These are phyloP conservation scores for Fusarium papillatum DNA, from an alignment of 2,329 filamentous ascomycete genomes.

Conservation along the genomic window DNA sequence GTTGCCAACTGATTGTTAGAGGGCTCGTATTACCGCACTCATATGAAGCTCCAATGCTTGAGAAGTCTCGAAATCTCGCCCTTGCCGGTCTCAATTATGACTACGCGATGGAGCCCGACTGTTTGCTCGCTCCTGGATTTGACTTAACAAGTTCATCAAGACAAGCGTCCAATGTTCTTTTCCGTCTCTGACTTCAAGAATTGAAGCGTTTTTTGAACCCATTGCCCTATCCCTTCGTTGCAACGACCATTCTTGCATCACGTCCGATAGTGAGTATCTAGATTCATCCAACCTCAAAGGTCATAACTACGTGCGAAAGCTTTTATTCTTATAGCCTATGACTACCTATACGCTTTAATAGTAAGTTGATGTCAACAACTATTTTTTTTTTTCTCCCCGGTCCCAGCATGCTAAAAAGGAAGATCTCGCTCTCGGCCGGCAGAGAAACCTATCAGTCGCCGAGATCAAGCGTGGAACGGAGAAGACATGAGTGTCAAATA, in stretches of 20 bases:
- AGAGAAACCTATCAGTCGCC: too few species aligned
- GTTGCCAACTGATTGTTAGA: neutral
- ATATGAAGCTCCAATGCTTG: neutral
- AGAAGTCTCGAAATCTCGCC: too few species aligned
- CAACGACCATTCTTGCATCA: neutral
- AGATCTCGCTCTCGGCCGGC: too few species aligned
- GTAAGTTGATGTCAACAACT: accelerated
- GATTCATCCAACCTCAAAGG: neutral
- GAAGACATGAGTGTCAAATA: too few species aligned
- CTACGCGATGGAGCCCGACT: neutral
- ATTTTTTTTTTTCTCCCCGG: too few species aligned
- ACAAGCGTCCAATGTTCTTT: neutral
- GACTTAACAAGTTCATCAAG: neutral
- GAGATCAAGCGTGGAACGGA: too few species aligned
- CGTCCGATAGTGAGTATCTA: neutral
- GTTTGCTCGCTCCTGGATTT: neutral
- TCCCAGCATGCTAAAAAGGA: too few species aligned
- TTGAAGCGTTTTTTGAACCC: too few species aligned
- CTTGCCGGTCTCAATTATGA: neutral
- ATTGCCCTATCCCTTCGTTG: neutral
- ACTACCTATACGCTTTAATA: too few species aligned
- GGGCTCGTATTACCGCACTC: neutral
- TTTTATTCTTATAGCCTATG: neutral
- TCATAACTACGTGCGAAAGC: neutral
- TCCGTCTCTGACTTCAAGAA: neutral